Evolutionary conservation across 495 filamentous ascomycete genomes (phyloP).

Genomic region (Cenococcum geophilum): DNA sequence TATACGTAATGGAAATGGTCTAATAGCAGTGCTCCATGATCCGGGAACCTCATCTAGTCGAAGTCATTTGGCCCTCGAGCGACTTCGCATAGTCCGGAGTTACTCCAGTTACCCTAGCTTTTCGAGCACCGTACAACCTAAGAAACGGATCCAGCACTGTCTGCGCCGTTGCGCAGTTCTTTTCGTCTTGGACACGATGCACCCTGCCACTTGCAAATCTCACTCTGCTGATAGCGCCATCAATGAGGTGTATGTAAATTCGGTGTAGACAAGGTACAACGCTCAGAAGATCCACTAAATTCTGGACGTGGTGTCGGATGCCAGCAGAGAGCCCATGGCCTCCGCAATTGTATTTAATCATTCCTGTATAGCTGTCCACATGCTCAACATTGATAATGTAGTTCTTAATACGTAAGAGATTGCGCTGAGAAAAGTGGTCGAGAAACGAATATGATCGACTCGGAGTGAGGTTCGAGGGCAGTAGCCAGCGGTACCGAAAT

Average conservation of each 20-base stretch:
- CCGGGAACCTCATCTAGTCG: not conserved
- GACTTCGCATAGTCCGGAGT: constrained; percentile 12
- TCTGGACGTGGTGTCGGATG: constrained; percentile 32
- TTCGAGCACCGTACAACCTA: constrained; percentile 17
- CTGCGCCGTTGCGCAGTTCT: constrained; percentile 17
- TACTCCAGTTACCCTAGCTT: constrained; percentile 19
- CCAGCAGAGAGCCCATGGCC: constrained; percentile 35
- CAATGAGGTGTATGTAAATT: constrained; percentile 28
- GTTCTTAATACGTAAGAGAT: constrained; percentile 35
- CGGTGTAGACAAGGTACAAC: constrained; percentile 18
- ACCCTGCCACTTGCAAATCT: constrained; percentile 19
- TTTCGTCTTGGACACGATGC: constrained; percentile 23
- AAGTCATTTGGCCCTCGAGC: constrained; percentile 22
- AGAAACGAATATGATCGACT: constrained; percentile 33
- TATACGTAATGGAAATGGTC: not conserved
- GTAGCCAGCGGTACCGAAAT: constrained; percentile 38
- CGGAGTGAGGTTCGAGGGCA: constrained; percentile 35
- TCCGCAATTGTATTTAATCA: constrained; percentile 42
- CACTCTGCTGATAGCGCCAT: constrained; percentile 20
- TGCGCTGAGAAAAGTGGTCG: constrained; percentile 31
- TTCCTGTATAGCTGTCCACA: constrained; percentile 41
- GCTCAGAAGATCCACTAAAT: constrained; percentile 32
- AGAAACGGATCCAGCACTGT: constrained; percentile 26
- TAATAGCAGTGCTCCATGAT: not conserved
- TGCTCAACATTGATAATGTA: constrained; percentile 39